These are phyloP conservation scores for Coniosporium apollinis DNA, from an alignment of 495 filamentous ascomycete species.

Conservation along the genomic window DNA sequence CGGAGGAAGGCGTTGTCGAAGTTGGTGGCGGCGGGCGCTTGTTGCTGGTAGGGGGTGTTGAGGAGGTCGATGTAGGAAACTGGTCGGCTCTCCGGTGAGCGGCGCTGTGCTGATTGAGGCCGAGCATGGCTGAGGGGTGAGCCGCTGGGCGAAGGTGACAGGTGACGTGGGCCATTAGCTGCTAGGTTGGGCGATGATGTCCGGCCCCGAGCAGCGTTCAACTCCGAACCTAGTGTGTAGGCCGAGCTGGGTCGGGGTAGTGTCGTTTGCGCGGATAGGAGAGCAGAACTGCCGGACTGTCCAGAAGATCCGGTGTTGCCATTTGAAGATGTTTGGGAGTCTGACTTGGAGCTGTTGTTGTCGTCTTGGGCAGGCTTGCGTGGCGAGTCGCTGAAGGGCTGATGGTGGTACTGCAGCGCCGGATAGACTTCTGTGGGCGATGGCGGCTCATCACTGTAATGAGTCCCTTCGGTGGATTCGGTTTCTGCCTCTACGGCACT, in stretches of 20 bases:
- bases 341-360: no score
- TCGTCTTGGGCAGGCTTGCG: no score
- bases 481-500: no score
- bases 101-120: conserved; percentile 18
- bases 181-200: conserved; percentile 35
- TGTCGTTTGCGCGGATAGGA: conserved; percentile 33
- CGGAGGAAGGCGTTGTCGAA: conserved; percentile 66
- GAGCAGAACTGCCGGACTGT: conserved; percentile 1
- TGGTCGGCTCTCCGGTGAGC: conserved; percentile 61
- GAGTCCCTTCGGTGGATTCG: neutral
- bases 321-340: conserved; percentile 5
- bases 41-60: conserved; percentile 66
- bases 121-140: conserved; percentile 17
- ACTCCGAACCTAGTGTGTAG: conserved; percentile 56
- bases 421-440: neutral
- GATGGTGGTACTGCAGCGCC: no score
- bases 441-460: neutral
- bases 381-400: no score
- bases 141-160: no score
- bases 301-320: neutral
- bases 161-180: conserved; percentile 32
- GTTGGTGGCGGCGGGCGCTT: conserved; percentile 52
- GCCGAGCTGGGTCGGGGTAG: conserved; percentile 50
- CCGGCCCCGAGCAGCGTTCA: conserved; percentile 44
- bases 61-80: conserved; percentile 75